These are phyloP conservation scores for Musa acuminata DNA, from an alignment of 176 grass and related monocot species.

Conservation along the genomic window DNA sequence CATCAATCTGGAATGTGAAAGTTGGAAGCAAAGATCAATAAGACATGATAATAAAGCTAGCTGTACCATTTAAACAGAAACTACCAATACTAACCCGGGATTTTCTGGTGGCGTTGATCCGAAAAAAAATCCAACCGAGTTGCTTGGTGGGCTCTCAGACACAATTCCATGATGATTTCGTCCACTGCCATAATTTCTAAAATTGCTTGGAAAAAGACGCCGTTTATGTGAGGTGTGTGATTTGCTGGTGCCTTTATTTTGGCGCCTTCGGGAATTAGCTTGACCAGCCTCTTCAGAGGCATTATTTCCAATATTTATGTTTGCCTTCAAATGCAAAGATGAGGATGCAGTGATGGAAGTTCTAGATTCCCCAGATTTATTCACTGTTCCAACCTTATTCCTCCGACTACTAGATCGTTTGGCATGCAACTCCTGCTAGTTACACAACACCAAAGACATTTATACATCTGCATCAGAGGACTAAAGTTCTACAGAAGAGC, in stretches of 20 bases:
- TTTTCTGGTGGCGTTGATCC: conserved; percentile 87
- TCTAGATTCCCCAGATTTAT: conserved; percentile 37
- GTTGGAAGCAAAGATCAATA: conserved; percentile 14
- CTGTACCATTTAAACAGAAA: not conserved
- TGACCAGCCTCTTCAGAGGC: conserved; percentile 58
- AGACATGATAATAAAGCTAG: conserved; percentile 12
- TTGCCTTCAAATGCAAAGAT: conserved; percentile 39
- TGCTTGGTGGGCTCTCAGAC: conserved; percentile 91
- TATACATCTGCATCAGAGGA: not conserved
- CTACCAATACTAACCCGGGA: conserved; percentile 40
- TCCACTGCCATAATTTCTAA: conserved; percentile 31
- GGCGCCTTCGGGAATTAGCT: conserved; percentile 61
- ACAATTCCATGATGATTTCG: conserved; percentile 48
- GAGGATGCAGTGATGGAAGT: conserved; percentile 10
- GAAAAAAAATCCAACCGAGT: conserved; percentile 90
- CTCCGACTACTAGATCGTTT: conserved; percentile 36
- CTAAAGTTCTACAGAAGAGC: too few relatives aligned
- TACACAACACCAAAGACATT: not conserved
- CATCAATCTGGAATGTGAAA: conserved; percentile 32
- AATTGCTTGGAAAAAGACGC: conserved; percentile 85
- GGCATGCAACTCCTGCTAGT: conserved; percentile 48
- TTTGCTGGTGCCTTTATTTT: conserved; percentile 65
- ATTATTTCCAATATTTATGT: conserved; percentile 33
- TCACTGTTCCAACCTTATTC: conserved; percentile 29
- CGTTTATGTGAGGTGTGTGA: conserved; percentile 47